Evolutionary conservation across 2,329 filamentous ascomycete genomes (phyloP), one percentile per base, ranked within the genome.

Genomic region (Cladorrhinum sp.): DNA sequence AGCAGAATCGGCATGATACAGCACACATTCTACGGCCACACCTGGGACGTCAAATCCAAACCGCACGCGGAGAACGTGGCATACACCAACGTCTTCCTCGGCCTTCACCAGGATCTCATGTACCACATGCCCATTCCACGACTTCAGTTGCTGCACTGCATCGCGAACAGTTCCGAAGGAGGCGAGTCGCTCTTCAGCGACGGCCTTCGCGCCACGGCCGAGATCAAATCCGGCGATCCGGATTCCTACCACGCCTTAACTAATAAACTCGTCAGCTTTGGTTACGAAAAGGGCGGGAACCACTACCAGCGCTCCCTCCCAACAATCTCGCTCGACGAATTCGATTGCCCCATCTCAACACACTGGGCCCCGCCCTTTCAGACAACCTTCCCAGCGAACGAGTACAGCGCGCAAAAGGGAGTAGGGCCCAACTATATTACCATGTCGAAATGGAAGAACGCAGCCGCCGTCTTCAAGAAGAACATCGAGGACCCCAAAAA

Each of bases 51-150:
- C 12, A 85, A 86, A 57, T 91, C 88, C 2, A 89, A 96, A 57
- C 88, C 89, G 1, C 74, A 91, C 58, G 91, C 93, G 23, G 92
- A 93, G 71, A 98, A 98, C 72, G 90, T 97, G 3, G 93, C 95
- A 9, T 92, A 98, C 76, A 97, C 93, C 1, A 88, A 84, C 69
- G 82, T 88, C 53, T 88, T 87, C 69, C 85, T 98, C 1, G 91
- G 90, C 16, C 86, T 97, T 52, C 95, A 99, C 76, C 95, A 96
- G 85, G 95, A 98, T 72, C 82, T 98, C 45, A 81, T 97, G 58
- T 98, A 98, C 76, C 88, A 95, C 75, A 77, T 83, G 13, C 84
- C 91, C 55, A 86, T 91, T 2, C 93, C 93, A 0, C 86, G 88
- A 29, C 85, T 95, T 55, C 93, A 99, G 74, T 79, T 98, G 23